Evolutionary conservation across 1,284 basidiomycete species (phyloP), one percentile per base, ranked within the genome.

Genomic region (Marasmius sp.): DNA sequence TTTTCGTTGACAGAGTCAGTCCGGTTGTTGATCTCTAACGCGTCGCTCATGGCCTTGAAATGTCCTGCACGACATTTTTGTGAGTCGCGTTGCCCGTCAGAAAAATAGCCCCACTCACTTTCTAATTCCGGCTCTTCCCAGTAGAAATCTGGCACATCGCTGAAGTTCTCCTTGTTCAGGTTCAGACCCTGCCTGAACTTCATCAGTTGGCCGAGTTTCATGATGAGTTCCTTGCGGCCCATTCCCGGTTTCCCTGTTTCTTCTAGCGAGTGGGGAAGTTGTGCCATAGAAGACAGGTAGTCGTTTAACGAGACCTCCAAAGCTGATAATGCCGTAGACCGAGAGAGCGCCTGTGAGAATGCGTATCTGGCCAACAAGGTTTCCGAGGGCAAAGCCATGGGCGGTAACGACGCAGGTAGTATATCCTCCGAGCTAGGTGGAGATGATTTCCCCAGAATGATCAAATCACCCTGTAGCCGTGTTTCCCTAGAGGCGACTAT

Each of bases 121-220:
- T 96, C 94, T 3, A 97, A 81, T 66, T 90, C 91, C 1, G 94
- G 93, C 71, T 95, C 93, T 27, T 89, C 85, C 94, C 94, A 96
- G 73, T 95, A 97, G 61, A 95, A 89, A 75, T 95, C 89, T 0
- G 94, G 94, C 0, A 91, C 91, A 69, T 95, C 94, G 57, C 89
- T 89, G 72, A 94, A 91, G 64, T 94, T 95, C 68, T 95, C 93
- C 57, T 92, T 83, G 66, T 92, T 92, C 49, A 95, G 84, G 70
- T 95, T 96, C 38, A 95, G 79, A 3, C 91, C 89, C 77, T 96
- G 94, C 52, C 94, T 83, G 70, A 96, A 92, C 68, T 89, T 91
- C 84, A 97, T 87, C 60, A 97, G 79, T 71, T 92, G 87, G 10
- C 94, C 94, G 3, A 96, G 82, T 76, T 95, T 95, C 77, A 91